Evolutionary conservation across 345 rosid genomes (phyloP), one percentile per base, ranked within the genome.

Genomic region (Salix caprea): DNA sequence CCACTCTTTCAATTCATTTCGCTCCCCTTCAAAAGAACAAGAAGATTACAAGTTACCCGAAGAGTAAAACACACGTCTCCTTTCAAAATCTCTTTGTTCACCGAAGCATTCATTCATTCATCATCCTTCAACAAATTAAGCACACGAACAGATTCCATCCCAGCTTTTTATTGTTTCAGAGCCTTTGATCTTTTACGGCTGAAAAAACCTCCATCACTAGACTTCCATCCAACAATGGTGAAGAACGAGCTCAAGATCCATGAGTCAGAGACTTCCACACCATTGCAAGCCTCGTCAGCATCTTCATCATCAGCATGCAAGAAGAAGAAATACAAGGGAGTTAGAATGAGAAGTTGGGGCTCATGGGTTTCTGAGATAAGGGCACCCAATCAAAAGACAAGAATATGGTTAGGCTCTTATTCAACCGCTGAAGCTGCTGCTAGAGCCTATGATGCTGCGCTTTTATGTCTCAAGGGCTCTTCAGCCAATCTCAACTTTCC

Each of bases 311-410:
- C 83, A 42, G 76, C 85, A 28, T 23, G 65, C 84, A 72, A 15
- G 18, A 92, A 81, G 71, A 90, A 81, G 89, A 96, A 90, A 86
- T 94, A 85, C 83, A 96, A 88, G 86, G 99, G 97, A 64, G 99
- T 96, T 56, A 86, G 99, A 76, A 96, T 94, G 99, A 92, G 99
- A 80, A 96, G 94, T 24, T 96, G 99, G 99, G 99, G 99, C 0
- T 96, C 99, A 1, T 96, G 97, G 97, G 99, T 96, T 0, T 89
- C 99, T 12, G 99, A 96, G 80, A 96, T 96, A 54, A 89, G 99
- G 72, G 97, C 99, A 65, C 99, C 99, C 28, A 93, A 93, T 75
- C 93, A 93, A 73, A 96, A 96, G 73, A 90, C 99, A 70, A 88
- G 99, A 79, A 93, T 96, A 75, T 96, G 99, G 99, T 80, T 96